Evolutionary conservation across 1,284 basidiomycete species (phyloP).

Genomic region (Ganoderma boninense): DNA sequence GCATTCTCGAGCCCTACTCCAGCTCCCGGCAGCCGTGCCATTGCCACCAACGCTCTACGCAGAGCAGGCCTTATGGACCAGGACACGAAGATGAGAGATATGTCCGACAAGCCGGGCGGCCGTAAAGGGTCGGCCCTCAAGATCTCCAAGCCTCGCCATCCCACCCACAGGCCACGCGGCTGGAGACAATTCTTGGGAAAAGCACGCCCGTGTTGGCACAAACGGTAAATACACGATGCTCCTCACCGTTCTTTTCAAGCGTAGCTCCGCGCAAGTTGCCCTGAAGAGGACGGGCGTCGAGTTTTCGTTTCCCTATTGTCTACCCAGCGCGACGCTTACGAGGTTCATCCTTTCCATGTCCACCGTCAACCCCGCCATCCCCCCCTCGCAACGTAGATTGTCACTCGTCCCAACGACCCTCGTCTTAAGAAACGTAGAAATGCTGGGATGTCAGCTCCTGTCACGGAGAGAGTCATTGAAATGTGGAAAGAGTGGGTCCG

Average conservation of each 20-base stretch:
- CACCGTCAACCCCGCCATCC: constrained; percentile 36
- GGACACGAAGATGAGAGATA: constrained; percentile 76
- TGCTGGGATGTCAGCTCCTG: constrained; percentile 9
- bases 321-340: constrained; percentile 51
- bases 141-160: constrained; percentile 62
- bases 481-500: constrained; percentile 76
- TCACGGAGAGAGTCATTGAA: constrained; percentile 56
- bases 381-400: constrained; percentile 13
- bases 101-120: constrained; percentile 68
- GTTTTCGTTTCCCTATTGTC: constrained; percentile 44
- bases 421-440: constrained; percentile 7
- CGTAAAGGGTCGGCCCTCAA: constrained; percentile 60
- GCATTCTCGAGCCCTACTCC: constrained; percentile 60
- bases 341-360: constrained; percentile 39
- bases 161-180: constrained; percentile 60
- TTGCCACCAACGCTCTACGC: constrained; percentile 68
- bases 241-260: constrained; percentile 43
- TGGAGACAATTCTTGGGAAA: constrained; percentile 61
- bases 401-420: background rate
- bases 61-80: constrained; percentile 77
- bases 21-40: constrained; percentile 55
- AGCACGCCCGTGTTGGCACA: constrained; percentile 54
- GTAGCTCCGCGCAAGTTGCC: constrained; percentile 32
- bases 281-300: constrained; percentile 37
- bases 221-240: constrained; percentile 59